Base-by-base conservation (phyloP, 352 stramenopile species). In the Phytophthora sp. region DNA sequence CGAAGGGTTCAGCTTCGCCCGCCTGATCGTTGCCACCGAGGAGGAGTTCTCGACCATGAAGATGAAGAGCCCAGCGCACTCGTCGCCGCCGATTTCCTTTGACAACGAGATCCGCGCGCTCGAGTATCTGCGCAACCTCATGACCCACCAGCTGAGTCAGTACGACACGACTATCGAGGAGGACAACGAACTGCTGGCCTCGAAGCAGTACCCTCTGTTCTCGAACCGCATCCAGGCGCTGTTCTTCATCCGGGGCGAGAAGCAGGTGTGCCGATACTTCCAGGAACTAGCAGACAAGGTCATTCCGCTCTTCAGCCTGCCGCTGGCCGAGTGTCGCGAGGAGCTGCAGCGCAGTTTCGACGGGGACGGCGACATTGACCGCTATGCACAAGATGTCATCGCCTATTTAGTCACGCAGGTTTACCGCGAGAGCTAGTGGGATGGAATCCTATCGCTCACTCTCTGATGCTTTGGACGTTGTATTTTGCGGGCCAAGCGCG, bases 171-270 rank as follows among this genome's bases (percentile, higher is more conserved):
- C 87, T 28, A 88, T 97, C 37, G 87, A 95, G 60, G 74, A 96
- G 62, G 89, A 96, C 69, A 88, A 95, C 56, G 85, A 77, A 30
- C 72, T 94, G 59, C 66, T 96, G 54, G 85, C 85, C 44, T 89
- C 80, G 39, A 91, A 91, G 69, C 67, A 88, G 58, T 91, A 85
- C 61, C 76, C 80, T 44, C 61, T 93, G 39, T 93, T 93, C 65
- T 95, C 86, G 31, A 97, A 97, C 78, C 77, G 86, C 54, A 91
- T 94, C 54, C 87, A 96, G 50, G 87, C 87, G 57, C 72, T 96
- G 32, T 93, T 94, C 63, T 94, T 96, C 58, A 92, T 97, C 53
- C 82, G 85, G 12, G 89, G 89, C 10, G 89, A 97, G 59, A 97
- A 97, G 50, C 79, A 95, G 62, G 86, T 96, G 41, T 96, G 85